Conservation (phyloP, 805 yeast species). For the Cephaloascus fragrans region DNA sequence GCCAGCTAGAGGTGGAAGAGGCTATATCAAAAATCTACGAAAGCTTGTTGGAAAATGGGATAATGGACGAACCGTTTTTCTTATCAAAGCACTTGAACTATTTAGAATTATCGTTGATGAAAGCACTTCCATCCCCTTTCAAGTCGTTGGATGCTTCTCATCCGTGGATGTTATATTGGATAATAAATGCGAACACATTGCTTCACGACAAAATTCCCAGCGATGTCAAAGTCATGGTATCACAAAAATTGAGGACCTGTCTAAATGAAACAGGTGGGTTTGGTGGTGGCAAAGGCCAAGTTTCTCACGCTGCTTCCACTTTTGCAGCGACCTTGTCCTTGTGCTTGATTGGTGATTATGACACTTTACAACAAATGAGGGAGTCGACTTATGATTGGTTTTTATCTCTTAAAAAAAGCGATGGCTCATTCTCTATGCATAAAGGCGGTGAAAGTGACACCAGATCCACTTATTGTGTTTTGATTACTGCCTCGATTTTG, state of each 20-base stretch:
- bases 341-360: conserved; percentile 35
- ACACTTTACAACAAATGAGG: conserved; percentile 19
- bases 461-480: conserved; percentile 79
- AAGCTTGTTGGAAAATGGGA: conserved; percentile 14
- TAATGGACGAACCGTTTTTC: conserved; percentile 16
- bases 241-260: conserved; percentile 16
- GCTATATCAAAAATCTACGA: conserved; percentile 18
- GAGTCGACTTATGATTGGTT: conserved; percentile 53
- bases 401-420: conserved; percentile 44
- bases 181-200: conserved; percentile 41
- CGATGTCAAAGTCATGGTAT: conserved; percentile 16
- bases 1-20: conserved; percentile 29
- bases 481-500: conserved; percentile 62
- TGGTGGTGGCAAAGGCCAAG: conserved; percentile 78
- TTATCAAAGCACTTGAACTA: conserved; percentile 31
- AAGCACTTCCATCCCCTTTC: conserved; percentile 41
- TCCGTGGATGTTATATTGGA: conserved; percentile 89
- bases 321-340: conserved; percentile 70
- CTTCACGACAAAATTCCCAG: conserved; percentile 20
- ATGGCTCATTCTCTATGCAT: conserved; percentile 77
- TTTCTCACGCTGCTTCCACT: conserved; percentile 76
- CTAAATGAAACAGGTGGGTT: conserved; percentile 50
- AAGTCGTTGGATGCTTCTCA: conserved; percentile 75
- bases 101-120: conserved; percentile 25
- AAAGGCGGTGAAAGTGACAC: conserved; percentile 75